These are phyloP conservation scores for Malus sylvestris DNA, from an alignment of 306 rosid genomes.

Conservation along the genomic window DNA sequence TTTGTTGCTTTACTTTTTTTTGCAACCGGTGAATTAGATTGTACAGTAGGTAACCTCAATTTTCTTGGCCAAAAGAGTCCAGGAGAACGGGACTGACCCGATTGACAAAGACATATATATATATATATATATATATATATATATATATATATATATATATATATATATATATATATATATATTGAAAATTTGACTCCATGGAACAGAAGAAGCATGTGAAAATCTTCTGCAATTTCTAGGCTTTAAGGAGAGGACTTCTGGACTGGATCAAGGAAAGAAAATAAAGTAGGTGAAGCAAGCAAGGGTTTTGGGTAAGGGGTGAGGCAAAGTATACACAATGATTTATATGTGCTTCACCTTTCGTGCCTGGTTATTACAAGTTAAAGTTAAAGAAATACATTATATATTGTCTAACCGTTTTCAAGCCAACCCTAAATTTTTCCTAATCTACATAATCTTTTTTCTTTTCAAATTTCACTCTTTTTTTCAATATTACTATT, in stretches of 20 bases:
- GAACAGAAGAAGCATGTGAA: constrained; percentile 4
- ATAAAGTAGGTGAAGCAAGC: not conserved
- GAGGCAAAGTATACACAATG: not conserved
- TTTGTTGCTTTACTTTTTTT: not conserved
- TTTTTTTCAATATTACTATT: not conserved
- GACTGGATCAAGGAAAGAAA: not conserved
- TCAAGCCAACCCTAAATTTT: not conserved
- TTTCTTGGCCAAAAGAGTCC: too few relatives aligned
- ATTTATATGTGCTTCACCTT: not conserved
- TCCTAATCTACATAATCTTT: not conserved
- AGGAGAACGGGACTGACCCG: too few relatives aligned
- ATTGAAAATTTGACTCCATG: too few relatives aligned
- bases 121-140: too few relatives aligned
- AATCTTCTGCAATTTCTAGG: not conserved
- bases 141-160: too few relatives aligned
- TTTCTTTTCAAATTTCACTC: not conserved
- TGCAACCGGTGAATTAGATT: not conserved
- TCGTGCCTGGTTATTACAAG: not conserved
- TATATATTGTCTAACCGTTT: not conserved
- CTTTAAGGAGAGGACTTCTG: not conserved
- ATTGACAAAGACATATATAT: too few relatives aligned
- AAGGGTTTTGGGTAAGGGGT: constrained; percentile 5
- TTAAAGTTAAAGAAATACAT: not conserved
- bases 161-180: too few relatives aligned
- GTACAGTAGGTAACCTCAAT: too few relatives aligned